phyloP scores from a whole-genome alignment of 345 rosid genomes.

The Lepidium aucheri region DNA sequence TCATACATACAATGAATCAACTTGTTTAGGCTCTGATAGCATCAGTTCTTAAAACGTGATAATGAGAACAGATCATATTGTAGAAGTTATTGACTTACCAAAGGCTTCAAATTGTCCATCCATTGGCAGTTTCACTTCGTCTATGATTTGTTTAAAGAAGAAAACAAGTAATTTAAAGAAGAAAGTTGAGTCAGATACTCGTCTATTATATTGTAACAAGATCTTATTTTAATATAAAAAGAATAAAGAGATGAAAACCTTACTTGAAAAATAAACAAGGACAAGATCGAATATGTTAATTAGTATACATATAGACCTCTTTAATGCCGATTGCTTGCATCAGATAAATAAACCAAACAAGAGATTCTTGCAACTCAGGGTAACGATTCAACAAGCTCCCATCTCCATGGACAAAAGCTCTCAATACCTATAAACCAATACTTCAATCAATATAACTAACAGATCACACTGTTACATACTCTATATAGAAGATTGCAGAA shows the following conservation, averaged over 20 bases:
- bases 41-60: background rate
- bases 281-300: background rate
- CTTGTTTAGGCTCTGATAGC: background rate
- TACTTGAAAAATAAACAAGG: background rate
- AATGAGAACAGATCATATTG: background rate
- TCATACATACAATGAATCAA: slow-evolving; percentile 1
- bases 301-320: too few species aligned
- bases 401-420: slow-evolving; percentile 88
- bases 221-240: too few species aligned
- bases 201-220: background rate
- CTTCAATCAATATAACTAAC: background rate
- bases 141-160: slow-evolving; percentile 23
- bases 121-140: slow-evolving; percentile 52
- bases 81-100: slow-evolving; percentile 36
- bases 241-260: background rate
- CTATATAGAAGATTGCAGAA: background rate
- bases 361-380: slow-evolving; percentile 78
- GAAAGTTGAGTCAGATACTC: background rate
- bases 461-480: background rate
- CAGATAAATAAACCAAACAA: slow-evolving; percentile 69
- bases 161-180: background rate
- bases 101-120: slow-evolving; percentile 71
- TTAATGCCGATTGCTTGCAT: too few species aligned
- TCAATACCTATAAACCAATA: slow-evolving; percentile 41
- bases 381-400: slow-evolving; percentile 53